Base-by-base conservation (phyloP, 805 yeast species). In the Suhomyces vadensis region DNA sequence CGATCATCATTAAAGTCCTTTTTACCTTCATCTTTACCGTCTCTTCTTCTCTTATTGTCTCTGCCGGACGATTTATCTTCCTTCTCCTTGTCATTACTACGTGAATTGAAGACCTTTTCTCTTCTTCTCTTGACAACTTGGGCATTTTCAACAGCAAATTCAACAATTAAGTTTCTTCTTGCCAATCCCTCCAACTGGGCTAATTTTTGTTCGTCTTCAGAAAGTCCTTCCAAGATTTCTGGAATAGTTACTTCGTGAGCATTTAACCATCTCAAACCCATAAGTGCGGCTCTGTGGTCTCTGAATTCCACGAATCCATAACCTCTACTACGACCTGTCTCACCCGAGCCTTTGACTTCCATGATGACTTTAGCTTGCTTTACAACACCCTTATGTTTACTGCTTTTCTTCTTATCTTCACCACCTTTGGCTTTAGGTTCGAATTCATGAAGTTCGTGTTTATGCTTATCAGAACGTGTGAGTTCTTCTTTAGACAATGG, bases 261-360 rank as follows among this genome's bases (percentile, higher is more conserved):
- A 64, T 94, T 94, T 63, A 94, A 75, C 96, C 97, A 94, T 73
- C 99, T 82, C 44, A 94, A 78, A 2, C 95, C 97, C 97, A 90
- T 91, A 53, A 94, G 75, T 1, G 99, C 98, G 50, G 84, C 64
- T 65, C 85, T 86, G 65, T 94, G 99, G 65, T 91, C 96, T 66
- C 90, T 82, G 65, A 77, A 90, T 67, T 94, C 98, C 36, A 94
- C 67, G 75, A 94, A 92, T 51, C 99, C 99, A 58, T 92, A 94
- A 48, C 99, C 99, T 73, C 97, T 84, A 59, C 94, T 83, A 65
- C 99, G 79, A 44, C 99, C 99, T 22, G 75, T 67, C 20, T 84
- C 85, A 16, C 95, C 95, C 6, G 92, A 74, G 6, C 90, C 96
- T 63, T 91, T 92, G 35, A 88, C 87, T 68, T 94, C 99, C 75